These are phyloP conservation scores for Cercospora sp. DNA, from an alignment of 2,329 filamentous ascomycete species.

Conservation along the genomic window DNA sequence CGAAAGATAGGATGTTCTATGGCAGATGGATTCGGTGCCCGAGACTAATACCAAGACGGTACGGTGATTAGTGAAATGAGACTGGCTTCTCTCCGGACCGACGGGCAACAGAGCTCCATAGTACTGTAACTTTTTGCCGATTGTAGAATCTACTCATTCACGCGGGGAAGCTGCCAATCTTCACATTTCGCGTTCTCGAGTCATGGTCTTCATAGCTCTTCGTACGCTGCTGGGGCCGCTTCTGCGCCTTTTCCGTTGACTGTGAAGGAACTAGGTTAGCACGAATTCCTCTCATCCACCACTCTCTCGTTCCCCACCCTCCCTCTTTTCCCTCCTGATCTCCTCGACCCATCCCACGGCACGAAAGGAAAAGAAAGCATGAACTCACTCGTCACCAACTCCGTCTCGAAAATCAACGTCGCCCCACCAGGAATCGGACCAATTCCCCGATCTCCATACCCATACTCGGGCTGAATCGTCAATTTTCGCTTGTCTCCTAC, in stretches of 20 bases:
- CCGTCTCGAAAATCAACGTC: slow-evolving; percentile 88
- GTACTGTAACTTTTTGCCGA: neutral
- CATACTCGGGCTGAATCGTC: slow-evolving; percentile 81
- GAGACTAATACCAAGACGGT: neutral
- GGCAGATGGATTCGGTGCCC: neutral
- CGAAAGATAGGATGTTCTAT: neutral
- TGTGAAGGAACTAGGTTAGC: neutral
- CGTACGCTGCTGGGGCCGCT: neutral
- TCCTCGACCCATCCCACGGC: neutral
- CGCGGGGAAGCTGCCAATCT: neutral
- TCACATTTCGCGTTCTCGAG: neutral
- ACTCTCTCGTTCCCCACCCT: neutral
- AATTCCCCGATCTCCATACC: slow-evolving; percentile 75
- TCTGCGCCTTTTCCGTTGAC: slow-evolving; percentile 18
- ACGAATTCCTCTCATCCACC: neutral
- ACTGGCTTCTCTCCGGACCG: neutral
- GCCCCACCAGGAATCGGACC: slow-evolving; percentile 85
- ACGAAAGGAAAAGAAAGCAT: neutral
- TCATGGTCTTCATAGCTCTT: slow-evolving; percentile 7
- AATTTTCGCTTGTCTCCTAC: slow-evolving; percentile 90
- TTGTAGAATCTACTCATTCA: neutral
- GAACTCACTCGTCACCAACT: slow-evolving; percentile 70
- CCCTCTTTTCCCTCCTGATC: neutral
- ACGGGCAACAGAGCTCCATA: neutral
- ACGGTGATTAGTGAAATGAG: neutral